Evolutionary conservation across 495 filamentous ascomycete species (phyloP), one percentile per base, ranked within the genome.

Genomic region (Halenospora varia): DNA sequence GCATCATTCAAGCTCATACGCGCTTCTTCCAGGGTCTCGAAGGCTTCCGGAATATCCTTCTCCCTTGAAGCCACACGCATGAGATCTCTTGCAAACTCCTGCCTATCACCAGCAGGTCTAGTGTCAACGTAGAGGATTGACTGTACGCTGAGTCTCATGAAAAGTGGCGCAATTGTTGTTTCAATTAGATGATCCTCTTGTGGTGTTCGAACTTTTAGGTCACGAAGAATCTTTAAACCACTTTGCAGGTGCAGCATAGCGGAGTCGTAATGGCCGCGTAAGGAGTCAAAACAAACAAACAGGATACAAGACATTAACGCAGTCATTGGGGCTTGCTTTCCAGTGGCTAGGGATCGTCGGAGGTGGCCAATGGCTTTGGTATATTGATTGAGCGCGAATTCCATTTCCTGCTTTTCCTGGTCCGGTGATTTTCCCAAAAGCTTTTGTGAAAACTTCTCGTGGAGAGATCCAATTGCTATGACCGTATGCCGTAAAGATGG

Each of bases 61-160:
- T 47, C 50, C 19, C 39, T 35, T 4, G 23, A 15, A 18, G 24
- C 49, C 9, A 59, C 23, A 49, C 42, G 41, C n/a, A 20, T 17
- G 10, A 59, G 17, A 39, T 52, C 26, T 6, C 18, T 20, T 19
- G 57, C 58, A 10, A 62, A 57, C 20, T 11, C 25, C 17, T 41
- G 29, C 39, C 55, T 29, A 3, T 56, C 47, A 9, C 22, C 11
- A 15, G 35, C 25, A 10, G 22, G 35, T 18, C 53, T 48, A 1
- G 63, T 62, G 25, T 66, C 63, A 11, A 62, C 39, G 44, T 60
- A 66, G 53, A 66, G 46, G 18, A 66, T 60, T 18, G 59, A 41
- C 26, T 66, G 63, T 2, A 62, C 17, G 25, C 48, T 55, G 0
- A 62, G 52, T 48, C 63, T 20, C 11, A 46, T 22, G 23, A 66